phyloP scores from a whole-genome alignment of 495 filamentous ascomycete genomes.

The Bathelium albidoporum region DNA sequence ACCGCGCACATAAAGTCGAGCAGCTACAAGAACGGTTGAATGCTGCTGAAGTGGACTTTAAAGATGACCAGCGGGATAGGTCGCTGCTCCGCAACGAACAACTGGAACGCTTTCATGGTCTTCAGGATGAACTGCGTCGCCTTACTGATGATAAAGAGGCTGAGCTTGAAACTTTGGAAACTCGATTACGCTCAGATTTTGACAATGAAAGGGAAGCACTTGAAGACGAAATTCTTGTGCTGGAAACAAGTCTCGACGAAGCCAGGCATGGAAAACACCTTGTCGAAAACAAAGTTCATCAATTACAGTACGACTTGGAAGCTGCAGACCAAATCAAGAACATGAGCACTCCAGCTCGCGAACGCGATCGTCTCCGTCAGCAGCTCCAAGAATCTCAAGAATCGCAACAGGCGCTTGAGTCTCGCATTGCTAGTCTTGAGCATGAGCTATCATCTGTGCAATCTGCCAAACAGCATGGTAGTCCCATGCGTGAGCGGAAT shows the following conservation, averaged over 20 bases:
- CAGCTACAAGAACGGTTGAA: slow-evolving; percentile 10
- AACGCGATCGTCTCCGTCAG: slow-evolving; percentile 15
- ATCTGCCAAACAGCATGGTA: slow-evolving; percentile 13
- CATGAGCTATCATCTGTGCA: slow-evolving; percentile 22
- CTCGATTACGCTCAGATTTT: slow-evolving; percentile 7
- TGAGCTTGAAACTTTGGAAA: slow-evolving; percentile 20
- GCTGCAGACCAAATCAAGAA: slow-evolving; percentile 19
- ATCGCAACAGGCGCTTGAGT: slow-evolving; percentile 13
- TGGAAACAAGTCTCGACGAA: slow-evolving; percentile 33
- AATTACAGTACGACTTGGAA: slow-evolving; percentile 46
- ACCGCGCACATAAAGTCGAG: slow-evolving; percentile 4
- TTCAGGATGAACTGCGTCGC: slow-evolving; percentile 20
- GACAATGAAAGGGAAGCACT: slow-evolving; percentile 27
- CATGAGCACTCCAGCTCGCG: slow-evolving; percentile 16
- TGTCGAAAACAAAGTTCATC: slow-evolving; percentile 44
- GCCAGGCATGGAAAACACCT: slow-evolving; percentile 32
- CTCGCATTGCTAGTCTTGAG: slow-evolving; percentile 26
- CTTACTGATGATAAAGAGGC: slow-evolving; percentile 21
- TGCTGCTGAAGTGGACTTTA: slow-evolving; percentile 12
- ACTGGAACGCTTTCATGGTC: neutral
- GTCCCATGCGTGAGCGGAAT: slow-evolving; percentile 22
- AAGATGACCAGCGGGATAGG: slow-evolving; percentile 12
- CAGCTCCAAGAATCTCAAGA: slow-evolving; percentile 13
- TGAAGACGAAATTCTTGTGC: slow-evolving; percentile 36
- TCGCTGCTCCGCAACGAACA: slow-evolving; percentile 3